Conservation (phyloP, 805 yeast genomes). For the Candida nonsorbophila region DNA sequence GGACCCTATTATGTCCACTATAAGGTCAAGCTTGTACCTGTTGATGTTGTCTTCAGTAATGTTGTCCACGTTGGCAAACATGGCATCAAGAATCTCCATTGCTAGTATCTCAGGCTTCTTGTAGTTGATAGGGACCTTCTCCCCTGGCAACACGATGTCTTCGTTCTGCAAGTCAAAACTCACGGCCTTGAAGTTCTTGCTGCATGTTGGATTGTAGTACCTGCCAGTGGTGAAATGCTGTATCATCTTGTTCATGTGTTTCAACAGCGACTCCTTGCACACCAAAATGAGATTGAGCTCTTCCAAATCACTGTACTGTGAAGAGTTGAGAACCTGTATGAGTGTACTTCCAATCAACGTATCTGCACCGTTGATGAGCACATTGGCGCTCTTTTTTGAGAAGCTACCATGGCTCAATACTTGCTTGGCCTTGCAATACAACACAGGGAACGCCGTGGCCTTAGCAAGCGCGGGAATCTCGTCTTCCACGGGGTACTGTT, state of each 20-base stretch:
- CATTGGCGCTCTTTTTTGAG: conserved; percentile 15
- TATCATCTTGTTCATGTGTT: conserved; percentile 11
- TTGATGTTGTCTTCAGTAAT: conserved; percentile 16
- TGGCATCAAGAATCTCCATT: conserved; percentile 27
- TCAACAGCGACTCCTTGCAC: conserved; percentile 16
- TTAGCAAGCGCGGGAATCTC: conserved; percentile 27
- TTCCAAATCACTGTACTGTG: conserved; percentile 19
- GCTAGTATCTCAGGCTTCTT: conserved; percentile 36
- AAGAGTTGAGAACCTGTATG: conserved; percentile 26
- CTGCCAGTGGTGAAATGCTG: conserved; percentile 11
- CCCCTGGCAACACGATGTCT: conserved; percentile 31
- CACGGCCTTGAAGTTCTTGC: conserved; percentile 18
- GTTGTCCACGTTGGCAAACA: conserved; percentile 17
- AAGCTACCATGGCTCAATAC: conserved; percentile 21
- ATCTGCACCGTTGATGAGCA: conserved; percentile 40
- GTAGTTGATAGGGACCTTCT: conserved; percentile 24
- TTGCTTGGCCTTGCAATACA: conserved; percentile 34
- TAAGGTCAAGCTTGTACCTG: conserved; percentile 26
- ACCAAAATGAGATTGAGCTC: conserved; percentile 25
- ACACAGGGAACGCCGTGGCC: conserved; percentile 24
- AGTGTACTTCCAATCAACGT: conserved; percentile 33
- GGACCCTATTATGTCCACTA: conserved; percentile 37
- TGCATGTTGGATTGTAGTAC: conserved; percentile 16
- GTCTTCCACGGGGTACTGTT: conserved; percentile 7
- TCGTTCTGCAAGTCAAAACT: conserved; percentile 29